phyloP scores from a whole-genome alignment of 257 asterid genomes.

The Ocimum tenuiflorum region DNA sequence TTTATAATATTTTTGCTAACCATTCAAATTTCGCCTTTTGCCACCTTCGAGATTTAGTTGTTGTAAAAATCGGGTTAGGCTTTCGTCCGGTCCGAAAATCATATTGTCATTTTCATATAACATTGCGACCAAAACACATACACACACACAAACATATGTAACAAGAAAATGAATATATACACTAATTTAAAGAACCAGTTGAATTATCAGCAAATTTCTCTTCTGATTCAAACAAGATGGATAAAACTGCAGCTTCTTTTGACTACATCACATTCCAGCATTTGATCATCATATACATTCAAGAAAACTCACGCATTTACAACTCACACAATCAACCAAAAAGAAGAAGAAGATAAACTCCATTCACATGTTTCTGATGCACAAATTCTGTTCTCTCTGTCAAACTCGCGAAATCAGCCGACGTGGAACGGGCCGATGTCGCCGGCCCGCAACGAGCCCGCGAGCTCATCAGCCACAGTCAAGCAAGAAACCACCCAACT shows the following conservation, averaged over 20 bases:
- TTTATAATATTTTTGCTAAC: too few relatives aligned
- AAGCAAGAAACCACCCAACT: conserved; percentile 66
- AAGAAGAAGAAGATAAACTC: background rate
- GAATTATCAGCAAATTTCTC: background rate
- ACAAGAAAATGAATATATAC: background rate
- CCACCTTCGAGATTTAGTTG: too few relatives aligned
- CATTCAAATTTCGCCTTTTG: too few relatives aligned
- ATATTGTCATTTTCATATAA: too few relatives aligned
- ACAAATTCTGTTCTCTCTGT: background rate
- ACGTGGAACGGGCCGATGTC: conserved; percentile 66
- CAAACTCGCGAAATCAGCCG: conserved; percentile 34
- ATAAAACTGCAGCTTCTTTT: background rate
- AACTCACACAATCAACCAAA: conserved; percentile 5
- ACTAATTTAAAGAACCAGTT: background rate
- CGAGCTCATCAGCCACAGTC: conserved; percentile 72
- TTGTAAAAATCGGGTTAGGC: too few relatives aligned
- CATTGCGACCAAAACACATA: too few relatives aligned
- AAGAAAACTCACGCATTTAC: background rate
- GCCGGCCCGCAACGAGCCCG: conserved; percentile 44
- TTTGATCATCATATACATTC: background rate
- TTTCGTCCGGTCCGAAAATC: too few relatives aligned
- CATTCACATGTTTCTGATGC: background rate
- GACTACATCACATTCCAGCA: background rate
- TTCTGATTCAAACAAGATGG: background rate
- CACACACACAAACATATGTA: too few relatives aligned